A percentile compares a stretch with the other conserved stretches of the same genome.
phyloP scores from a whole-genome alignment of 2,329 filamentous ascomycete genomes.

The Aspergillus novoparasiticus region DNA sequence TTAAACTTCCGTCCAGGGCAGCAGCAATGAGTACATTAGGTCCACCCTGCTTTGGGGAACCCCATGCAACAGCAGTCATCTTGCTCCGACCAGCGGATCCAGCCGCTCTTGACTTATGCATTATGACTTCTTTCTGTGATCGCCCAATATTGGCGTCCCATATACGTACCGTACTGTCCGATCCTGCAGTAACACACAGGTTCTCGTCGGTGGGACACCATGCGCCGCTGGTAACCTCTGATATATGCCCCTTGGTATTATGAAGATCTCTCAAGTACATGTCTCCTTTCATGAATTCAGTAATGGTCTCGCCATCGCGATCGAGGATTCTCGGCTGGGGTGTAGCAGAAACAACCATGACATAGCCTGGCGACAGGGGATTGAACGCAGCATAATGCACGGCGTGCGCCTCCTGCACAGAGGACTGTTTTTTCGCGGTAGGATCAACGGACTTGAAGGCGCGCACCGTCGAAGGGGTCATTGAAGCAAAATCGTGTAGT shows the following conservation, averaged over 20 bases:
- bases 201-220: slow-evolving; percentile 91
- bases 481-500: slow-evolving; percentile 90
- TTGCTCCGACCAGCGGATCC: slow-evolving; percentile 87
- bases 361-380: slow-evolving; percentile 73
- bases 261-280: slow-evolving; percentile 98
- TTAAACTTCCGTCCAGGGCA: slow-evolving; percentile 83
- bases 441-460: slow-evolving; percentile 93
- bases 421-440: slow-evolving; percentile 70
- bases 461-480: slow-evolving; percentile 91
- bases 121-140: slow-evolving; percentile 88
- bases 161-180: slow-evolving; percentile 92
- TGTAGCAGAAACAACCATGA: slow-evolving; percentile 86
- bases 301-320: slow-evolving; percentile 81
- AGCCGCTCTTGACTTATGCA: slow-evolving; percentile 89
- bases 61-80: slow-evolving; percentile 93
- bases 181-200: slow-evolving; percentile 84
- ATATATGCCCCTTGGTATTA: slow-evolving; percentile 95
- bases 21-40: slow-evolving; percentile 78
- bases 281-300: slow-evolving; percentile 93
- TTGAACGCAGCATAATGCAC: slow-evolving; percentile 88
- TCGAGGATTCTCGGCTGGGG: slow-evolving; percentile 88
- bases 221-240: slow-evolving; percentile 82
- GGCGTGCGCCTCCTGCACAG: slow-evolving; percentile 79
- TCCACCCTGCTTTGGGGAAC: slow-evolving; percentile 72
- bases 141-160: slow-evolving; percentile 95